phyloP scores from a whole-genome alignment of 2,329 filamentous ascomycete species.

The Chrysoporthe puriensis region DNA sequence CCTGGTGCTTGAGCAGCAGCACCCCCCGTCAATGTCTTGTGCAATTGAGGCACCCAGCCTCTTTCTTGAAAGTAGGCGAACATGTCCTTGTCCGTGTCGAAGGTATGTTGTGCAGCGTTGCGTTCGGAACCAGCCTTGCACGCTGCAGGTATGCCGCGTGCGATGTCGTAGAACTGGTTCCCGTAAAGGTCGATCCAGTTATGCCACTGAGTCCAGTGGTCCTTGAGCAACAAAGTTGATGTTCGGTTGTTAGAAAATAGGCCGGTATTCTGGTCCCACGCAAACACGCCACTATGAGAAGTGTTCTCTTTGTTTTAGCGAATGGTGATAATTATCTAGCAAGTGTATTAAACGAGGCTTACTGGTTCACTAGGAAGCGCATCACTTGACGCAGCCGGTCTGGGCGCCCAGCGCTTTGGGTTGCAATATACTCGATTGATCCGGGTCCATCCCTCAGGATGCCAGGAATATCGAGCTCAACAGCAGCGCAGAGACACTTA shows the following conservation, averaged over 20 bases:
- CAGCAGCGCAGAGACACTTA: background rate
- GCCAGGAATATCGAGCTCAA: conserved; percentile 1
- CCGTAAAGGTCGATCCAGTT: conserved; percentile 49
- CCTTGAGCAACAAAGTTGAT: conserved; percentile 39
- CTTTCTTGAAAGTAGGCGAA: conserved; percentile 43
- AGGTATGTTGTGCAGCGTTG: conserved; percentile 44
- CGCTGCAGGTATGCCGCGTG: conserved; percentile 42
- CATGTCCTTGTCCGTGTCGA: conserved; percentile 45
- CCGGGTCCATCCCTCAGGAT: background rate
- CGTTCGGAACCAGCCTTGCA: conserved; percentile 33
- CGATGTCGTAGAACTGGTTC: conserved; percentile 49
- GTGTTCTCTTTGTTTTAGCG: too few species aligned
- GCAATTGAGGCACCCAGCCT: conserved; percentile 41
- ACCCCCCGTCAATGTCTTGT: conserved; percentile 43
- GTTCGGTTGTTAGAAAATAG: conserved; percentile 40
- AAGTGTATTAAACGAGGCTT: too few species aligned
- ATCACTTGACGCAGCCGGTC: conserved; percentile 41
- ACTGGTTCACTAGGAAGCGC: conserved; percentile 35
- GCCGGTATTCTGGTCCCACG: conserved; percentile 35
- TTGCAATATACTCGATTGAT: too few species aligned
- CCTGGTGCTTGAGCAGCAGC: conserved; percentile 44
- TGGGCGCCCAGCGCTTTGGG: conserved; percentile 14
- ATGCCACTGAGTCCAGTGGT: conserved; percentile 50
- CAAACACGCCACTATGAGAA: conserved; percentile 34
- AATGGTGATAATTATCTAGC: too few species aligned